A percentile compares a stretch with the other conserved stretches of the same genome.
These are phyloP conservation scores for Cytospora schulzeri DNA, from an alignment of 2,329 filamentous ascomycete species.

Conservation along the genomic window DNA sequence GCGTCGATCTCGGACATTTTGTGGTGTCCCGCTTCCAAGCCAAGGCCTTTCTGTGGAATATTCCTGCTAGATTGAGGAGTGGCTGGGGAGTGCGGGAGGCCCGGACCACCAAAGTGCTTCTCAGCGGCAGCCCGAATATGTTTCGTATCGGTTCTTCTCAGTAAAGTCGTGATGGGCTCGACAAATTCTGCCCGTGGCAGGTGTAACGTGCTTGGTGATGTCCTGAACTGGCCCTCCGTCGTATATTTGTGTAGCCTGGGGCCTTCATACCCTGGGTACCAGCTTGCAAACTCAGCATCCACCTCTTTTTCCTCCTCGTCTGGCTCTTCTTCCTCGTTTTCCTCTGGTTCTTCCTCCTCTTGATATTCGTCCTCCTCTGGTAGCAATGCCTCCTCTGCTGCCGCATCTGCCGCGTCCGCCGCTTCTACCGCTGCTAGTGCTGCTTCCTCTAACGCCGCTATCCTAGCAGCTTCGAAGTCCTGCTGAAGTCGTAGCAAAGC, in stretches of 20 bases:
- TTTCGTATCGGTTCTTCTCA: constrained; percentile 68
- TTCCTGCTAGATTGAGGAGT: constrained; percentile 63
- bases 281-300: constrained; percentile 35
- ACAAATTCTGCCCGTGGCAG: constrained; percentile 72
- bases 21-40: constrained; percentile 63
- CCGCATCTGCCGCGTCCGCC: constrained; percentile 29
- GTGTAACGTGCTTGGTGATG: constrained; percentile 72
- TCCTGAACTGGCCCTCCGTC: constrained; percentile 71
- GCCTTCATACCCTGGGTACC: constrained; percentile 32
- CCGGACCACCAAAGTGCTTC: constrained; percentile 72
- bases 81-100: constrained; percentile 75
- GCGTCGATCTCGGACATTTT: constrained; percentile 76
- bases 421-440: constrained; percentile 18
- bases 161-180: constrained; percentile 67
- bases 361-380: constrained; percentile 34
- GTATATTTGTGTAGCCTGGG: constrained; percentile 75
- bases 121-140: constrained; percentile 76
- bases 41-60: constrained; percentile 65
- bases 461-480: constrained; percentile 54
- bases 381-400: constrained; percentile 35
- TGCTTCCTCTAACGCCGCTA: constrained; percentile 38
- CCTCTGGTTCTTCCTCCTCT: constrained; percentile 37
- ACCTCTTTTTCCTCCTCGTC: constrained; percentile 36
- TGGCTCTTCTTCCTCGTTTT: constrained; percentile 40
- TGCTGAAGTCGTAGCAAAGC: constrained; percentile 57